phyloP scores from a whole-genome alignment of 75 land plant genomes.

The Cunninghamia lanceolata region DNA sequence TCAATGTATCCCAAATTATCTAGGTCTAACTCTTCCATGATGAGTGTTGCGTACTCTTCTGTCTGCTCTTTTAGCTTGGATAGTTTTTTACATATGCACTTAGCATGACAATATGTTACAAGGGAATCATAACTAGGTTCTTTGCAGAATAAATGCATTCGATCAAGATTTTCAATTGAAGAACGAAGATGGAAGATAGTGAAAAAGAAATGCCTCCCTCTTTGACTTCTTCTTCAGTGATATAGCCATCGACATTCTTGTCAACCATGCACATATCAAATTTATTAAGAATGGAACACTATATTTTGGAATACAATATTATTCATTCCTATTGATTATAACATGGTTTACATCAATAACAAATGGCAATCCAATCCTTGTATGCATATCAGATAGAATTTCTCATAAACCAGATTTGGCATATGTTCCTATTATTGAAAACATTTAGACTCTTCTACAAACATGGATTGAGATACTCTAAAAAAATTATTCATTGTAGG shows the following conservation, averaged over 20 bases:
- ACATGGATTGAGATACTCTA: no score
- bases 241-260: conserved; percentile 78
- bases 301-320: neutral
- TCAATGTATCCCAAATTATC: conserved; percentile 39
- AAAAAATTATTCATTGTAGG: no score
- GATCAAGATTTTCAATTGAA: no score
- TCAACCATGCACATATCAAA: conserved; percentile 57
- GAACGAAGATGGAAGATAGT: neutral
- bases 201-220: conserved; percentile 42
- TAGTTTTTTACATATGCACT: conserved; percentile 52
- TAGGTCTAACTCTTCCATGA: conserved; percentile 52
- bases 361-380: neutral
- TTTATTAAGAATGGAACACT: neutral
- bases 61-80: conserved; percentile 41
- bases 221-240: conserved; percentile 76
- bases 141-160: neutral
- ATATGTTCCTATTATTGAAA: no score
- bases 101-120: conserved; percentile 36
- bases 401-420: neutral
- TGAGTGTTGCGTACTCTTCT: conserved; percentile 39
- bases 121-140: no score
- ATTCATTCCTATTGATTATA: no score
- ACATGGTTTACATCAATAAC: neutral
- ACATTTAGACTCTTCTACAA: no score
- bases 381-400: neutral